phyloP scores from a whole-genome alignment of 2,329 filamentous ascomycete genomes.

The Diaporthe ampelina region DNA sequence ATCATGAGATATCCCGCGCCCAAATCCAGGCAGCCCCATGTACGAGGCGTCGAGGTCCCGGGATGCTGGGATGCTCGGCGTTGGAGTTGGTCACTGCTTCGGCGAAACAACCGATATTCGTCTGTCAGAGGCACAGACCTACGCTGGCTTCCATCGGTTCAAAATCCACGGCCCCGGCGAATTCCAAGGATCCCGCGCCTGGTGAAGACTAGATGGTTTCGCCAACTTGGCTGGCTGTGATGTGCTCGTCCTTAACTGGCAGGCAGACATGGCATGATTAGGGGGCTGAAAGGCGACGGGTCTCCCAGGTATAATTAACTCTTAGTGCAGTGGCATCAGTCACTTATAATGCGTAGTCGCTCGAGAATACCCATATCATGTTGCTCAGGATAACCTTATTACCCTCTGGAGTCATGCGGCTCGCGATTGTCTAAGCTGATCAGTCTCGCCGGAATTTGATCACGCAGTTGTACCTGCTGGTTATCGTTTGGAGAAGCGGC shows the following conservation, averaged over 20 bases:
- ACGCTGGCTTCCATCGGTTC: slow-evolving; percentile 23
- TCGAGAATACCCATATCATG: not conserved
- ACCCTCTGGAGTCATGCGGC: not conserved
- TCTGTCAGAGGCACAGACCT: not conserved
- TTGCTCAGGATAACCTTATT: no score
- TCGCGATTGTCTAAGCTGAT: not conserved
- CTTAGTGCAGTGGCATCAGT: no score
- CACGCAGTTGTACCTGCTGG: not conserved
- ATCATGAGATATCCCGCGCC: slow-evolving; percentile 1
- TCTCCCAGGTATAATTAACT: not conserved
- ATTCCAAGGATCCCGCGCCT: not conserved
- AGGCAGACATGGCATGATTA: not conserved
- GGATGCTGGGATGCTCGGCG: not conserved
- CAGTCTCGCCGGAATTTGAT: not conserved
- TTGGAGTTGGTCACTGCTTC: slow-evolving; percentile 17
- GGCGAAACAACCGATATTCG: not conserved
- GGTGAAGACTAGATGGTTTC: not conserved
- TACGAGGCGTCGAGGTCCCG: not conserved
- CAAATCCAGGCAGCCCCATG: not conserved
- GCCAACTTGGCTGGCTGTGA: slow-evolving; percentile 28
- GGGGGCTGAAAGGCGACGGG: not conserved
- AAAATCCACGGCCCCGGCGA: not conserved
- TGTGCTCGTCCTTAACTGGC: slow-evolving; percentile 9
- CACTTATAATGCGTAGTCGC: not conserved
- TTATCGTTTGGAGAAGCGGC: not conserved